Percentiles rank a stretch among this genome's conserved stretches.
phyloP scores from a whole-genome alignment of 352 stramenopile species.

The Pelagophyceae sp. region DNA sequence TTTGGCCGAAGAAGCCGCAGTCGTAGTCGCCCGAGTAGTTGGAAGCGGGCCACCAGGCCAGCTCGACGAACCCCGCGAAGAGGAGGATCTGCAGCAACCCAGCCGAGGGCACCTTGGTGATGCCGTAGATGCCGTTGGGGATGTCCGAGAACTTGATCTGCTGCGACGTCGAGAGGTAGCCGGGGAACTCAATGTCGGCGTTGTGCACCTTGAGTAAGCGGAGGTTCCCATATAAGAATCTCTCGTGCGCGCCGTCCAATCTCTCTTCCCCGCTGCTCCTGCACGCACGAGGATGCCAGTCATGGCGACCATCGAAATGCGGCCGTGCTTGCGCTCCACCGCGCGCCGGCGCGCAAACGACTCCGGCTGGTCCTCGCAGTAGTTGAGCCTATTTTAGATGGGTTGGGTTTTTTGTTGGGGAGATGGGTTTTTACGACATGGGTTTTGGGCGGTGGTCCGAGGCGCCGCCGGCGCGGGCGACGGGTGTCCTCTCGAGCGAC shows the following conservation, averaged over 20 bases:
- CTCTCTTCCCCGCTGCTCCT: no score
- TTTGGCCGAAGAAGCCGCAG: slow-evolving; percentile 14
- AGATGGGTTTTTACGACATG: no score
- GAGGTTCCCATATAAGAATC: no score
- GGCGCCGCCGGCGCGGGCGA: no score
- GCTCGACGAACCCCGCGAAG: slow-evolving; percentile 19
- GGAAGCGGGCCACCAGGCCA: slow-evolving; percentile 24
- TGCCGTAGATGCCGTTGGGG: slow-evolving; percentile 23
- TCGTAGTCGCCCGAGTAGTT: slow-evolving; percentile 30
- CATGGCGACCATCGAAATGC: slow-evolving; percentile 26
- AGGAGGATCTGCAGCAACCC: slow-evolving; percentile 25
- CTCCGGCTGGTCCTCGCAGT: slow-evolving; percentile 35
- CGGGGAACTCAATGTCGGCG: slow-evolving; percentile 28
- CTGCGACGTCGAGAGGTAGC: slow-evolving; percentile 21
- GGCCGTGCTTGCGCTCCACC: slow-evolving; percentile 40
- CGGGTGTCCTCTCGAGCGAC: no score
- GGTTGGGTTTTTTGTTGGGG: no score
- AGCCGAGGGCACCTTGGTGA: slow-evolving; percentile 21
- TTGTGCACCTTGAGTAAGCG: no score
- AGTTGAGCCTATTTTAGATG: slow-evolving; percentile 12
- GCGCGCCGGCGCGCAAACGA: slow-evolving; percentile 35
- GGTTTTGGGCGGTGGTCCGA: no score
- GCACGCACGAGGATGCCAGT: slow-evolving; percentile 26
- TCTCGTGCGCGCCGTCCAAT: no score
- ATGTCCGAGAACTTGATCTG: slow-evolving; percentile 27